phyloP scores from a whole-genome alignment of 208 protist species.

The Acanthamoeba sp. region DNA sequence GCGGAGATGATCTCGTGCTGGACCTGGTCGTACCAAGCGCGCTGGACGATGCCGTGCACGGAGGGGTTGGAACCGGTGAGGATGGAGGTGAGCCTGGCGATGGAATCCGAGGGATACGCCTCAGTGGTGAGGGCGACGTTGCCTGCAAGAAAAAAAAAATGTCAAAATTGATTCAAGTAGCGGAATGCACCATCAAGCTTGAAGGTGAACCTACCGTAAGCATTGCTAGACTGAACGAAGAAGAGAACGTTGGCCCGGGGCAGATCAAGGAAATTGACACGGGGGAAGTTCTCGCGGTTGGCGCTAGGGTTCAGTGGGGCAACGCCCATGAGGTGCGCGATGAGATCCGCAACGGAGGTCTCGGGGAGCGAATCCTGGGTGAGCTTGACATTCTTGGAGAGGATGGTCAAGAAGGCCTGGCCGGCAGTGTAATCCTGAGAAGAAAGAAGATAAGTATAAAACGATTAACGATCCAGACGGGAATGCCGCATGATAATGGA shows the following conservation, averaged over 20 bases:
- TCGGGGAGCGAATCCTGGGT: not conserved
- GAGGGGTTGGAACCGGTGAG: conserved; percentile 4
- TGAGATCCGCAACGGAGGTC: not conserved
- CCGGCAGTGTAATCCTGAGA: not conserved
- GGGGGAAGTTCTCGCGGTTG: not conserved
- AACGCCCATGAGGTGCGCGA: conserved; percentile 3
- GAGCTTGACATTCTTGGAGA: not conserved
- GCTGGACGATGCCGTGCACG: not conserved
- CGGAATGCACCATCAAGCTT: no score
- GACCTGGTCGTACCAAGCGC: not conserved
- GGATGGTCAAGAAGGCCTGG: not conserved
- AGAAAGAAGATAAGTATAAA: not conserved
- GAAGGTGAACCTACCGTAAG: not conserved
- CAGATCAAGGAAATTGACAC: not conserved
- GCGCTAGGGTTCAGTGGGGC: not conserved
- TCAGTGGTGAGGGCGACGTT: not conserved
- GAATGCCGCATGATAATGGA: no score
- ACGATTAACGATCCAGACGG: not conserved
- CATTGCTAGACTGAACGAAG: not conserved
- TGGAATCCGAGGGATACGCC: not conserved
- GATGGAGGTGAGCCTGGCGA: conserved; percentile 17
- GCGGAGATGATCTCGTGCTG: not conserved
- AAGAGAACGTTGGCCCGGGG: conserved; percentile 8
- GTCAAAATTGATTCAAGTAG: no score
- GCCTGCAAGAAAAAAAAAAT: not conserved